These are phyloP conservation scores for Fusarium sp. DNA, from an alignment of 2,329 filamentous ascomycete genomes.

Conservation along the genomic window DNA sequence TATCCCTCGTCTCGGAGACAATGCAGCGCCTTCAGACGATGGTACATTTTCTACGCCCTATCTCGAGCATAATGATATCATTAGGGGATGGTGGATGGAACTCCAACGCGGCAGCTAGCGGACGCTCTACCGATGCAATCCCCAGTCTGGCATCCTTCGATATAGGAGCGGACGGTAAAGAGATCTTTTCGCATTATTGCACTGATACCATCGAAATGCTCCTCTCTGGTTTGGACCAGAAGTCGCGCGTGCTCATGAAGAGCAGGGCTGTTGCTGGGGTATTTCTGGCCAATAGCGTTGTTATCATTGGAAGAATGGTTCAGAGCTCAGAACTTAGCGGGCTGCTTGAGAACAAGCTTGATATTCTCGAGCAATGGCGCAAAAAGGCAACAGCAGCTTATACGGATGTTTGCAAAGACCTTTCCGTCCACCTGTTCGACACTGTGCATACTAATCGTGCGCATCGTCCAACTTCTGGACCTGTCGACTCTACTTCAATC, in stretches of 20 bases:
- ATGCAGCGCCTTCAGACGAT: conserved; percentile 89
- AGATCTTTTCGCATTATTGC: conserved; percentile 90
- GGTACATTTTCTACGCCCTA: conserved; percentile 84
- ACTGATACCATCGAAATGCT: conserved; percentile 87
- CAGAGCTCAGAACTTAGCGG: conserved; percentile 79
- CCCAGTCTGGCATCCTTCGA: conserved; percentile 83
- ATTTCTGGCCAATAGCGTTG: conserved; percentile 88
- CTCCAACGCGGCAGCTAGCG: conserved; percentile 58
- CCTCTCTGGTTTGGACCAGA: conserved; percentile 77
- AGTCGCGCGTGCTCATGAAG: conserved; percentile 76
- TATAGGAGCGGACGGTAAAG: conserved; percentile 85
- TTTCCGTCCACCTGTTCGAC: conserved; percentile 85
- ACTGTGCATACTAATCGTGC: conserved; percentile 88
- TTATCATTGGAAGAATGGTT: conserved; percentile 85
- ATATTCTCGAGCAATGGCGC: conserved; percentile 81
- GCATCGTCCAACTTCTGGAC: conserved; percentile 76
- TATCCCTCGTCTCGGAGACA: conserved; percentile 82
- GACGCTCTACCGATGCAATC: conserved; percentile 69
- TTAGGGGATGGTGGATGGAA: conserved; percentile 94
- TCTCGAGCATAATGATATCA: conserved; percentile 90
- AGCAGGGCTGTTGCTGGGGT: conserved; percentile 83
- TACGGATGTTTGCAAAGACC: conserved; percentile 87
- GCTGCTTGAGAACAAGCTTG: conserved; percentile 73
- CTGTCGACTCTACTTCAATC: conserved; percentile 83
- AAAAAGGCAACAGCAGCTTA: conserved; percentile 87